Conservation (phyloP, 495 filamentous ascomycete genomes). For the Xylaria grammica region DNA sequence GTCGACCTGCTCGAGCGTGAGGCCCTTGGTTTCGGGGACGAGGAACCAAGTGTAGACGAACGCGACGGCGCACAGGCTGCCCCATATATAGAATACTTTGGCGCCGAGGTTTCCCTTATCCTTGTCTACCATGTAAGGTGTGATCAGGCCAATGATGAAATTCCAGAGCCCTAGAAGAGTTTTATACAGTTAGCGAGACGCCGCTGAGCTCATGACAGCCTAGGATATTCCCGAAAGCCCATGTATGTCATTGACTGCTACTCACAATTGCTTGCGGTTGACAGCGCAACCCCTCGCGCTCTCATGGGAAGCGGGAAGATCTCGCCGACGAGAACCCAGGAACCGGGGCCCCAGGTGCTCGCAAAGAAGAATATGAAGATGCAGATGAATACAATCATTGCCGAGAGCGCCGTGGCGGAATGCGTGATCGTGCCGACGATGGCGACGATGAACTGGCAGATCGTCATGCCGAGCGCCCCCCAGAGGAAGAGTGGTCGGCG, state of each 20-base stretch:
- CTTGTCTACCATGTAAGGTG: constrained; percentile 75
- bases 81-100: constrained; percentile 84
- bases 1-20: constrained; percentile 88
- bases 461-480: constrained; percentile 78
- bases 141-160: constrained; percentile 58
- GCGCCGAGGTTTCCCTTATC: constrained; percentile 68
- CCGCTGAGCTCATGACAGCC: no score
- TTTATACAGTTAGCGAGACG: neutral
- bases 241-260: constrained; percentile 60
- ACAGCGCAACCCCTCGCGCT: constrained; percentile 77
- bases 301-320: constrained; percentile 86
- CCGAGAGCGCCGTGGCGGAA: constrained; percentile 68
- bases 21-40: constrained; percentile 84
- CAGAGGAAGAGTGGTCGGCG: constrained; percentile 83
- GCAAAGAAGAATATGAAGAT: constrained; percentile 89
- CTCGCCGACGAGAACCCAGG: constrained; percentile 87
- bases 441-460: constrained; percentile 86
- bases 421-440: constrained; percentile 64
- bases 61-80: constrained; percentile 67
- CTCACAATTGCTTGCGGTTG: constrained; percentile 87
- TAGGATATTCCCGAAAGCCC: neutral
- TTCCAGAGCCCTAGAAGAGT: constrained; percentile 38
- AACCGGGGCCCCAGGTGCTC: constrained; percentile 77
- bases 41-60: constrained; percentile 79
- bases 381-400: constrained; percentile 74